These are phyloP conservation scores for Penicillium sp. DNA, from an alignment of 2,329 filamentous ascomycete genomes.

Conservation along the genomic window DNA sequence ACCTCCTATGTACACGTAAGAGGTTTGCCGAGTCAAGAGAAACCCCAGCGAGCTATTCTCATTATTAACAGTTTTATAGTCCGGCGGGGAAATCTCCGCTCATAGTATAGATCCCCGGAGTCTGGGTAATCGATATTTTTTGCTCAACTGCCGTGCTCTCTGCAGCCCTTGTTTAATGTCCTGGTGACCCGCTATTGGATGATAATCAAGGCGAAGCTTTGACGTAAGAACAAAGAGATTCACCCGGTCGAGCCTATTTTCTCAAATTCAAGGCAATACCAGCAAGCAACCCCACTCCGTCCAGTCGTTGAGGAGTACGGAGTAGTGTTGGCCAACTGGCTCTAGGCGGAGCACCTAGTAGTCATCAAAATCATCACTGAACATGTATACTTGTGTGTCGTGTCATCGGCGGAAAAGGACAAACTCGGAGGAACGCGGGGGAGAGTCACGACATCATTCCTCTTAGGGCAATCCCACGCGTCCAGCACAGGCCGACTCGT, in stretches of 20 bases:
- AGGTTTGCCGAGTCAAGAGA: neutral
- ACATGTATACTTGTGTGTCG: neutral
- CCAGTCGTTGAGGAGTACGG: neutral
- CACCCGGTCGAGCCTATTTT: neutral
- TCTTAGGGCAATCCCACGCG: slow-evolving; percentile 29
- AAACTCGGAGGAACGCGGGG: slow-evolving; percentile 29
- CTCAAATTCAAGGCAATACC: neutral
- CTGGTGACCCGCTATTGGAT: neutral
- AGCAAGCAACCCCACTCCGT: neutral
- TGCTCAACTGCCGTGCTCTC: neutral
- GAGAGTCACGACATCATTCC: slow-evolving; percentile 20
- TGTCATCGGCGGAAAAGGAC: neutral
- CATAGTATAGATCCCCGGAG: neutral
- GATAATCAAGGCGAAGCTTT: neutral
- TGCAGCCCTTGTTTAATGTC: neutral
- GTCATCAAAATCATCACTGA: neutral
- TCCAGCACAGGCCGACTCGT: slow-evolving; percentile 2
- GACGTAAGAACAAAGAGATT: slow-evolving; percentile 1
- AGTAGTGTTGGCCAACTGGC: neutral
- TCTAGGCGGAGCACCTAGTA: neutral
- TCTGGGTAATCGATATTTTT: neutral
- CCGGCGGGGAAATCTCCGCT: slow-evolving; percentile 5
- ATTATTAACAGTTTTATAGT: slow-evolving; percentile 5
- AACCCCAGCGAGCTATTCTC: neutral
- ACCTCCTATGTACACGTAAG: neutral